Evolutionary conservation across 129 eudicot species (phyloP), one percentile per base, ranked within the genome.

Genomic region (Artemisia tridentata): DNA sequence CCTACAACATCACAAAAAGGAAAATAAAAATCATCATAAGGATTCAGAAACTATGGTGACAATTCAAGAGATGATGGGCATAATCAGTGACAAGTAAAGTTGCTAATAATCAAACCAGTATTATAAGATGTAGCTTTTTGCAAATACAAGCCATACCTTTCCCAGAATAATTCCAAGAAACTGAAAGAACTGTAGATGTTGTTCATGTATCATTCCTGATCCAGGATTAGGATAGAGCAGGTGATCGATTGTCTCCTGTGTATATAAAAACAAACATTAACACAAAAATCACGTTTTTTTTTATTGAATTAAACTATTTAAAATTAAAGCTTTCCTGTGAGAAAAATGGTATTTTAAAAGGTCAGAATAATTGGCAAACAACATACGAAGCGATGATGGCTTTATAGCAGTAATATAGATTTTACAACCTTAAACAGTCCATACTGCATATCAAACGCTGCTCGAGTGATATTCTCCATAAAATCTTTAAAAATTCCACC

Each of bases 401-500:
- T 78, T 57, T 47, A 29, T 34, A 48, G 51, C 66, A 58, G 45
- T 7, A 41, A 69, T 14, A 27, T 21, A 63, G 67, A 73, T 71
- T 67, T 57, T 27, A 57, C 72, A 65, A 89, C 98, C 98, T 93
- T 93, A 77, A 93, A 93, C 64, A 93, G 81, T 47, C 98, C 98
- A 74, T 93, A 93, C 79, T 93, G 98, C 73, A 86, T 82, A 81
- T 93, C 98, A 75, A 93, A 93, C 47, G 97, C 96, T 56, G 98
- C 95, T 58, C 92, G 86, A 74, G 97, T 87, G 27, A 93, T 82
- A 68, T 89, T 93, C 79, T 93, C 98, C 98, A 93, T 93, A 51
- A 93, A 93, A 78, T 93, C 98, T 80, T 93, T 93, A 75, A 93
- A 93, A 62, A 93, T 93, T 41, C 98, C 98, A 72, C 98, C 98